These are phyloP conservation scores for Chlamydomonas incerta DNA, from an alignment of 139 green algal species.

Conservation along the genomic window DNA sequence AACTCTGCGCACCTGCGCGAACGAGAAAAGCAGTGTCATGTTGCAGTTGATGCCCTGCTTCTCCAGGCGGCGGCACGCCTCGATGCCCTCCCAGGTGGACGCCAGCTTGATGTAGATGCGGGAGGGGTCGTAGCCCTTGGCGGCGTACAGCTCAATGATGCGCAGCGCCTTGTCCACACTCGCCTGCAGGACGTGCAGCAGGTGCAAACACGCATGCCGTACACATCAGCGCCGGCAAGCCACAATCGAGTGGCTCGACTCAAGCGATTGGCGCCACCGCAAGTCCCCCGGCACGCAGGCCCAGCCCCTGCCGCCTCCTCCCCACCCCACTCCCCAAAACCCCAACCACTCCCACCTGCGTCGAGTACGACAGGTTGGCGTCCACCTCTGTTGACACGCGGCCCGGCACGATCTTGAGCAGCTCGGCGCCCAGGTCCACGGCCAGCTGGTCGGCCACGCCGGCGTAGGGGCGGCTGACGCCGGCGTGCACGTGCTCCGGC, in stretches of 20 bases:
- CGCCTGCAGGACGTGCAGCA: neutral
- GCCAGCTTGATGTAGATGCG: constrained; percentile 87
- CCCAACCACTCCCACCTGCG: constrained; percentile 38
- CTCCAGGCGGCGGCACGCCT: constrained; percentile 85
- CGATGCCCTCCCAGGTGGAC: constrained; percentile 89
- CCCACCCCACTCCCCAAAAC: neutral
- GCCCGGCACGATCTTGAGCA: constrained; percentile 85
- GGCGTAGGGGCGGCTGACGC: constrained; percentile 53
- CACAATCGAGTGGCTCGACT: too few relatives aligned
- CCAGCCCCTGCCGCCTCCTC: too few relatives aligned
- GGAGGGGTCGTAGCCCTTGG: constrained; percentile 60
- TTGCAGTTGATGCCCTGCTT: constrained; percentile 89
- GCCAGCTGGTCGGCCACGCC: constrained; percentile 81
- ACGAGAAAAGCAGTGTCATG: constrained; percentile 94
- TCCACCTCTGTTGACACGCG: constrained; percentile 86
- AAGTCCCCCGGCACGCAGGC: too few relatives aligned
- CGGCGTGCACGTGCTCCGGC: constrained; percentile 10
- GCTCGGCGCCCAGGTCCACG: constrained; percentile 79
- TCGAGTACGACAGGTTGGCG: constrained; percentile 75
- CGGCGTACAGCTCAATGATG: constrained; percentile 83
- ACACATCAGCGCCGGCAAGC: neutral
- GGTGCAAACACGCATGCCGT: neutral
- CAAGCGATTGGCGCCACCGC: too few relatives aligned
- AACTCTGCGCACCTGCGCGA: constrained; percentile 86
- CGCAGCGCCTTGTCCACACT: constrained; percentile 80